Evolutionary conservation across 2,329 filamentous ascomycete genomes (phyloP).

Genomic region (Colletotrichum sp.): DNA sequence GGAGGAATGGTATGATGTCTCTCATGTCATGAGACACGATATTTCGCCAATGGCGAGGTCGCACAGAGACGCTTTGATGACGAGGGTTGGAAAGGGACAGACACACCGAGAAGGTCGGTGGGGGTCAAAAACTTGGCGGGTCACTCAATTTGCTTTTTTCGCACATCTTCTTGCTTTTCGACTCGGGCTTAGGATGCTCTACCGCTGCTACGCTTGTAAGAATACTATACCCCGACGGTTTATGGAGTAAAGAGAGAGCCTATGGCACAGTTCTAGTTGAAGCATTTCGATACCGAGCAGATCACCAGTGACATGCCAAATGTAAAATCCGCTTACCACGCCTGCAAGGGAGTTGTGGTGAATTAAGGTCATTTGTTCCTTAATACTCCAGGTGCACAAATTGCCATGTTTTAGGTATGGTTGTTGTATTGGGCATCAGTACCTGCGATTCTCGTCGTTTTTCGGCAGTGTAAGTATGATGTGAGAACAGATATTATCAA

Average conservation of each 20-base stretch:
- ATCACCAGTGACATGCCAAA: not conserved
- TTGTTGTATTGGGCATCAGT: not conserved
- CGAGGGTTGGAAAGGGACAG: not conserved
- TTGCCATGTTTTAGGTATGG: not conserved
- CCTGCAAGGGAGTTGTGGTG: not conserved
- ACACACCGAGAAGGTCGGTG: not conserved
- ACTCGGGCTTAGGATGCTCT: conserved; percentile 2
- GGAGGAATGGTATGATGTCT: not conserved
- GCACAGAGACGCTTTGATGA: not conserved
- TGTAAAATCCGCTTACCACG: not conserved
- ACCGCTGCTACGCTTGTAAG: not conserved
- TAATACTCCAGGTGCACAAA: not conserved
- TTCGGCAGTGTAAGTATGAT: not conserved
- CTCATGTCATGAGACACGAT: not conserved
- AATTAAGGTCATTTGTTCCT: not conserved
- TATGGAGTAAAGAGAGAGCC: not conserved
- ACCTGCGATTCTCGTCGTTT: not conserved
- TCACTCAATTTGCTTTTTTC: not conserved
- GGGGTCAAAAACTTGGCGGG: not conserved
- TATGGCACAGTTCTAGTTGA: not conserved
- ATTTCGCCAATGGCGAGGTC: not conserved
- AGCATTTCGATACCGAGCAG: not conserved
- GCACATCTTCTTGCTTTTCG: not conserved
- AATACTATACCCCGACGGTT: conserved; percentile 5
- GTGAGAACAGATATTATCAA: not conserved